Evolutionary conservation across 2,329 filamentous ascomycete species (phyloP).

Genomic region (Bipolaris zeicola): DNA sequence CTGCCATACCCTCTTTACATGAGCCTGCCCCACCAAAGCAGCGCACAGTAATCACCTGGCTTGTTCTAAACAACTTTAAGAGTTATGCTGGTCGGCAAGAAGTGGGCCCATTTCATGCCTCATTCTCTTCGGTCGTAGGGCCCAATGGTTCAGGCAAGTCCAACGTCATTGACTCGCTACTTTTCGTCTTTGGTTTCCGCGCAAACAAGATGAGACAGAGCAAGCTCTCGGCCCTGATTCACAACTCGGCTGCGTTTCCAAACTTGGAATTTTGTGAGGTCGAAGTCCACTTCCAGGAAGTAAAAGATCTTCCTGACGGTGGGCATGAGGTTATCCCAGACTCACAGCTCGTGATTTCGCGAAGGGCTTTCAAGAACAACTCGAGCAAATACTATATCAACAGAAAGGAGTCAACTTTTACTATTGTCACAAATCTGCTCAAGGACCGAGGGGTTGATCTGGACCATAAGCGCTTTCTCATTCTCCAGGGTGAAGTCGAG

Average conservation of each 20-base stretch:
- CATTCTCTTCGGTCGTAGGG: slow-evolving; percentile 96
- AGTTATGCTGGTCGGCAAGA: slow-evolving; percentile 95
- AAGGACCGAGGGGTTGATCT: slow-evolving; percentile 89
- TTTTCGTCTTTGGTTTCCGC: slow-evolving; percentile 99
- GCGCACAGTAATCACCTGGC: slow-evolving; percentile 88
- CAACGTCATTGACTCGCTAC: slow-evolving; percentile 95
- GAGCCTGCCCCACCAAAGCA: slow-evolving; percentile 79
- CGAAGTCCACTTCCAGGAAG: slow-evolving; percentile 93
- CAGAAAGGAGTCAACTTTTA: slow-evolving; percentile 86
- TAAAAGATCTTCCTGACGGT: slow-evolving; percentile 83
- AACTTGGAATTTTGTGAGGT: slow-evolving; percentile 92
- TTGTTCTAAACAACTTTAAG: slow-evolving; percentile 96
- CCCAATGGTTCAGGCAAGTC: slow-evolving; percentile 98
- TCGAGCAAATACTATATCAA: slow-evolving; percentile 99
- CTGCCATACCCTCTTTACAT: slow-evolving; percentile 64
- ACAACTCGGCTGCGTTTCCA: slow-evolving; percentile 89
- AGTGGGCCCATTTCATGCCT: slow-evolving; percentile 94
- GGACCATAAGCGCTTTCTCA: slow-evolving; percentile 97
- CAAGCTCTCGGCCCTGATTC: slow-evolving; percentile 96
- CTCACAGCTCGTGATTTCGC: slow-evolving; percentile 84
- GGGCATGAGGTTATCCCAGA: slow-evolving; percentile 78
- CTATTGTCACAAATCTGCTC: slow-evolving; percentile 83
- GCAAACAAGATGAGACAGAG: slow-evolving; percentile 99
- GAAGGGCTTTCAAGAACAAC: slow-evolving; percentile 96
- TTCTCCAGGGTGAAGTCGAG: slow-evolving; percentile 96